Evolutionary conservation across 2,329 filamentous ascomycete genomes (phyloP), one percentile per base, ranked within the genome.

Genomic region (Diplocarpon mali): DNA sequence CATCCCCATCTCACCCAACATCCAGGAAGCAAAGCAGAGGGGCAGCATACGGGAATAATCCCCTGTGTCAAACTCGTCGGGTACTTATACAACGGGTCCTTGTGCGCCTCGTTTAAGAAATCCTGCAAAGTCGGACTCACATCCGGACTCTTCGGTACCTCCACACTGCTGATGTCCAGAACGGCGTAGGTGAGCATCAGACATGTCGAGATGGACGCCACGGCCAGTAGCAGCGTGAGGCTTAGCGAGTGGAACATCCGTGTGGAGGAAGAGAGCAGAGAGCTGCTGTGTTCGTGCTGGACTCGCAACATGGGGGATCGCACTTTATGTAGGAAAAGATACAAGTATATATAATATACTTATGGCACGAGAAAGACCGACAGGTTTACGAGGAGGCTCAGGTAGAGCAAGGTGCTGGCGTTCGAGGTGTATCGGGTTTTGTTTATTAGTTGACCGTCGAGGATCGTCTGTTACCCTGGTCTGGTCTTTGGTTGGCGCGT

Each of bases 41-140:
- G 15, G 27, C 27, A 8, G 64, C 66, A 55, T 54, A 74, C 71
- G 34, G 76, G 76, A 27, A 77, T 55, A 48, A 80, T 76, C 1
- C 69, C 74, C 48, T 75, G 67, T 1, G 76, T 80, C 15, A 80
- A 65, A 54, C 76, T 72, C 0, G 76, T 80, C 0, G 76, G 76
- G 60, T 80, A 80, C 14, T 60, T 67, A 60, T 79, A 79, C 15
- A 71, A 64, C 9, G 67, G 62, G 38, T 67, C 69, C 16, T 65
- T 60, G 53, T 75, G 67, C 5, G 73, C 75, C 52, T 76, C 70
- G 44, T 67, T 64, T 41, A 80, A 59, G 41, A 80, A 72, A 46
- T 70, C 69, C 54, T 78, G 73, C 37, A 80, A 62, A 34, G 67
- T 64, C 13, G 65, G 61, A 11, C 69, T 67, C 17, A 71, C 58